A percentile compares a stretch with the other conserved stretches of the same genome.
Conservation (phyloP, 139 green algal species). For the Tetradesmus lagerheimii region DNA sequence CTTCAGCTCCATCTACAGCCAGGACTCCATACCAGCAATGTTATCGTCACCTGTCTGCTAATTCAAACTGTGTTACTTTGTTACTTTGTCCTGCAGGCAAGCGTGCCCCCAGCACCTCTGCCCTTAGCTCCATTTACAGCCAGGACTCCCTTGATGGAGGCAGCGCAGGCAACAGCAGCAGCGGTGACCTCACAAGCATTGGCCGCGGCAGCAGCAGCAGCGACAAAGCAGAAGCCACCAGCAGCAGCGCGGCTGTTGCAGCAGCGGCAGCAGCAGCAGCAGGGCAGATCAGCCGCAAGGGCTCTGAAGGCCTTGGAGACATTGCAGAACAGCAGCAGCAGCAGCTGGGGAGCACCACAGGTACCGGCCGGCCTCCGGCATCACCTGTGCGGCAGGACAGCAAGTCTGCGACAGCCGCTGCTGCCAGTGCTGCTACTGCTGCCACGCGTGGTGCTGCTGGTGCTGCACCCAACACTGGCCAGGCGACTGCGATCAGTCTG, state of each 20-base stretch:
- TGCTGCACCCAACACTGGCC: slow-evolving; percentile 28
- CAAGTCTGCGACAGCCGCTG: slow-evolving; percentile 24
- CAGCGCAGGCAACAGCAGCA: slow-evolving; percentile 33
- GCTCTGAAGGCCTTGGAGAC: not conserved
- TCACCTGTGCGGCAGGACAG: not conserved
- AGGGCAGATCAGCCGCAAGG: not conserved
- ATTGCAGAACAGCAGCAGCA: slow-evolving; percentile 26
- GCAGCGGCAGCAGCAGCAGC: not conserved
- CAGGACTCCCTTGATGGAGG: slow-evolving; percentile 38
- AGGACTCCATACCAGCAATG: not conserved
- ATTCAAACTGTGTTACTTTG: not conserved
- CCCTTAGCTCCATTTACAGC: slow-evolving; percentile 19
- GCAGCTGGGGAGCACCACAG: not conserved
- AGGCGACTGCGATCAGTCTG: slow-evolving; percentile 47
- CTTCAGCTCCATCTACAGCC: slow-evolving; percentile 16
- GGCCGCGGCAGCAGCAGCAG: slow-evolving; percentile 11
- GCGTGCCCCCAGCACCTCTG: slow-evolving; percentile 15
- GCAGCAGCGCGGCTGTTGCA: slow-evolving; percentile 10
- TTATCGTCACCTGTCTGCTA: not conserved
- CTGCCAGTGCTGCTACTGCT: not conserved
- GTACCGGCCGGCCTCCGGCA: not conserved
- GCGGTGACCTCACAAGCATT: not conserved
- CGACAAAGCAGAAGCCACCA: slow-evolving; percentile 18
- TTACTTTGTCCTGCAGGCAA: slow-evolving; percentile 37
- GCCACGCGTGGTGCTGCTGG: not conserved